phyloP scores from a whole-genome alignment of 2,329 filamentous ascomycete genomes.

The Calonectria henricotiae region DNA sequence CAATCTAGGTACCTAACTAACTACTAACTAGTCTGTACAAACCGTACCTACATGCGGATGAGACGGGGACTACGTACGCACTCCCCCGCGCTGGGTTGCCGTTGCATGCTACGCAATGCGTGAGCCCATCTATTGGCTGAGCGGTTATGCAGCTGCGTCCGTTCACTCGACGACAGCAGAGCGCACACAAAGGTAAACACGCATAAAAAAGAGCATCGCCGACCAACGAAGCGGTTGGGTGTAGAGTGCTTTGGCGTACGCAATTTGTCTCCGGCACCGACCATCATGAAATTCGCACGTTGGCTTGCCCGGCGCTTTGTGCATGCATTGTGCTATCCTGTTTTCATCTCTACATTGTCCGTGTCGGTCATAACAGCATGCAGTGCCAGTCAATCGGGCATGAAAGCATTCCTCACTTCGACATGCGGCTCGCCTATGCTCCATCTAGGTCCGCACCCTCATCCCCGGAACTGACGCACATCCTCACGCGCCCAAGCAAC shows the following conservation, averaged over 20 bases:
- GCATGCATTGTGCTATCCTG: conserved; percentile 2
- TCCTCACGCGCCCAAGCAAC: conserved; percentile 15
- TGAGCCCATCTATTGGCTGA: conserved; percentile 28
- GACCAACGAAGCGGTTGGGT: conserved; percentile 7
- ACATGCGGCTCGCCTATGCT: neutral
- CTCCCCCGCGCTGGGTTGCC: conserved; percentile 18
- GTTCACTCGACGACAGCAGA: conserved; percentile 35
- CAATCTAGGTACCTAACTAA: conserved; percentile 13
- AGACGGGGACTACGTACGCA: conserved; percentile 24
- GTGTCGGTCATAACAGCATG: conserved; percentile 2
- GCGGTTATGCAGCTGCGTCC: conserved; percentile 9
- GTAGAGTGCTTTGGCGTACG: conserved; percentile 17
- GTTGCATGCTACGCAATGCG: conserved; percentile 30
- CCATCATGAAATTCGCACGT: conserved; percentile 9
- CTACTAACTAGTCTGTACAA: neutral
- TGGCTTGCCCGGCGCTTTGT: neutral
- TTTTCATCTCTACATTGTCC: neutral
- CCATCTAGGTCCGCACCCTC: neutral
- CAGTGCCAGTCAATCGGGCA: neutral
- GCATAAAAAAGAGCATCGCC: neutral
- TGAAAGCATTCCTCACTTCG: conserved; percentile 2
- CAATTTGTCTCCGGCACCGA: conserved; percentile 9
- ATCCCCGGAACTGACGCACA: conserved; percentile 8
- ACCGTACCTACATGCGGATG: conserved; percentile 31
- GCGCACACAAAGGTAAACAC: conserved; percentile 18